Base-by-base conservation (phyloP, 2,329 filamentous ascomycete species). In the Colletotrichum sp. region DNA sequence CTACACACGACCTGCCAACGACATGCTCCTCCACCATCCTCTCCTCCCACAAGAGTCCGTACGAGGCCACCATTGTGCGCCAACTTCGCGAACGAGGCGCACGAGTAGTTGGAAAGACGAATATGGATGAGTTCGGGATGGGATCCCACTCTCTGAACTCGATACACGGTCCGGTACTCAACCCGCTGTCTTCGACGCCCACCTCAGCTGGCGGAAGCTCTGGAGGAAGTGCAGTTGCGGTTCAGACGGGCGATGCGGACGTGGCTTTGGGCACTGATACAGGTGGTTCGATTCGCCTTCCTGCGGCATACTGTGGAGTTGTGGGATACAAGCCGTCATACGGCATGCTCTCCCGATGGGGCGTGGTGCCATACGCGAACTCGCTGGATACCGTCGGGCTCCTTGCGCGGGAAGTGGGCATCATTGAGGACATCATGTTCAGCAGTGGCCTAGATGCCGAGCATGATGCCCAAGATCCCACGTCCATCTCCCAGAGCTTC, bases 121-220 rank as follows among this genome's bases (percentile, higher is more conserved):
- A 98, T 81, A 92, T 98, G 87, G 97, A 98, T 84, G 97, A 98
- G 81, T 98, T 98, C 81, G 95, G 96, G 33, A 98, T 98, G 96
- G 95, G 95, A 3, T 97, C 95, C 11, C 93, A 98, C 78, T 96
- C 95, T 3, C 85, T 86, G 66, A 92, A 93, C 78, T 95, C 95
- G 1, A 84, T 87, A 69, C 91, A 92, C 78, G 94, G 94, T 2
- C 81, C 90, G 2, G 93, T 96, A 6, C 85, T 82, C 66, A 92
- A 89, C 75, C 86, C 84, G 9, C 82, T 86, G 66, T 73, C 80
- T 2, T 73, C 78, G 57, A 81, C 80, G 59, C 68, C 84, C 72
- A 81, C 91, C 31, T 97, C 95, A 1, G 93, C 94, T 0, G 96
- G 96, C 47, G 96, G 96, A 34, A 98, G 96, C 82, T 98, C 96